These are phyloP conservation scores for Lobosporangium transversale DNA, from an alignment of 192 early-diverging fungal genomes.

Conservation along the genomic window DNA sequence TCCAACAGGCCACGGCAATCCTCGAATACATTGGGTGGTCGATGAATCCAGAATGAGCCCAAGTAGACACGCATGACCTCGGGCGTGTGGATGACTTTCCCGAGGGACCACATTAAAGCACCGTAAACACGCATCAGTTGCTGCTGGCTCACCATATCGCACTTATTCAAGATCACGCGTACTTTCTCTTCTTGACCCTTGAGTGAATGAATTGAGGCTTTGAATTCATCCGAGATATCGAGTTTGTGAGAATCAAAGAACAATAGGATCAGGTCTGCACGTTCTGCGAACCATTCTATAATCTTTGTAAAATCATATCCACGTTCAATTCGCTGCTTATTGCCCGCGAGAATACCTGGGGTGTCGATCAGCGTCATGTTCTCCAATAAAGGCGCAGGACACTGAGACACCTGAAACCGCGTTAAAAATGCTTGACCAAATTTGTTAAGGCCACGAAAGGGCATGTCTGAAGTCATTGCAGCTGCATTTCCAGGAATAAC, in stretches of 20 bases:
- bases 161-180: conserved; percentile 88
- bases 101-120: conserved; percentile 93
- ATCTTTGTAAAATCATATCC: conserved; percentile 85
- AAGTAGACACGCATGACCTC: conserved; percentile 91
- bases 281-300: conserved; percentile 88
- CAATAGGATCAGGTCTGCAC: conserved; percentile 84
- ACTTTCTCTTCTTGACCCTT: conserved; percentile 90
- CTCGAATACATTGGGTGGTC: conserved; percentile 72
- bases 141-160: conserved; percentile 86
- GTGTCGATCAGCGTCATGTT: conserved; percentile 91
- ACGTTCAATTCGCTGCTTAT: conserved; percentile 84
- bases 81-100: conserved; percentile 87
- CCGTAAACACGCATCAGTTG: conserved; percentile 92
- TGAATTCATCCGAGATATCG: conserved; percentile 93
- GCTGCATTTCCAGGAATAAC: conserved; percentile 91
- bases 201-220: conserved; percentile 76
- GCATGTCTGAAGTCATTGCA: conserved; percentile 81
- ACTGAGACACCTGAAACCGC: conserved; percentile 87
- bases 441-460: conserved; percentile 81
- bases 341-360: conserved; percentile 89
- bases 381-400: conserved; percentile 77
- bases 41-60: conserved; percentile 82
- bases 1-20: conserved; percentile 76
- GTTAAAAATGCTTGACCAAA: conserved; percentile 85
- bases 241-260: conserved; percentile 92